Conservation (phyloP, 768 basidiomycete genomes). For the Collybiopsis confluens region DNA sequence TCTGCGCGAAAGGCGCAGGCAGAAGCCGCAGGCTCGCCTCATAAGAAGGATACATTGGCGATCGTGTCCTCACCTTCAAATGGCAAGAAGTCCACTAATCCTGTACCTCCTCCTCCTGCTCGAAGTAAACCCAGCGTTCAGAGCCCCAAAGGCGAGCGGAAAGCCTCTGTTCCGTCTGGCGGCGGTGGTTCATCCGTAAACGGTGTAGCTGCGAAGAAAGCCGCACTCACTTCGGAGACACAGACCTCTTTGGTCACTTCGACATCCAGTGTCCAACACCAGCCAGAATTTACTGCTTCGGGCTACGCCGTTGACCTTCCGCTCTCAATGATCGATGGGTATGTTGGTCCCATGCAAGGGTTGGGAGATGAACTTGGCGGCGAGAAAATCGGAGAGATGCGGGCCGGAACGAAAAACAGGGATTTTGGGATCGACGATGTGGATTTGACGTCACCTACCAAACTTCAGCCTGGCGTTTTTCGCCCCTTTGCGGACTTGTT, state of each 20-base stretch:
- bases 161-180: too few species aligned
- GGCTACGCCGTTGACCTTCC: constrained; percentile 4
- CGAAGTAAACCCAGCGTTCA: too few species aligned
- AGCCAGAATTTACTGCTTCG: constrained; percentile 5
- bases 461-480: background rate
- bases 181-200: too few species aligned
- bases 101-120: too few species aligned
- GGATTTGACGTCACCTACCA: constrained; percentile 1
- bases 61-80: background rate
- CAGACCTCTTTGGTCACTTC: background rate
- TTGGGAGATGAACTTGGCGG: background rate
- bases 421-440: constrained; percentile 7
- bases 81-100: too few species aligned
- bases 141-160: too few species aligned
- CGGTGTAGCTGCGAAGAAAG: too few species aligned
- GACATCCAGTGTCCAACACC: background rate
- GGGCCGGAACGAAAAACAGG: background rate
- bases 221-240: background rate
- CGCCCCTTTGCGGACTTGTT: background rate
- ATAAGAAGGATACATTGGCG: background rate
- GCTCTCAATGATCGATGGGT: constrained; percentile 1
- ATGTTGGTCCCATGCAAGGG: background rate
- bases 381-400: background rate
- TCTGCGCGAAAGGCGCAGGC: background rate
- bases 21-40: background rate